These are phyloP conservation scores for Harringtonia aguacate DNA, from an alignment of 2,329 filamentous ascomycete species.

Conservation along the genomic window DNA sequence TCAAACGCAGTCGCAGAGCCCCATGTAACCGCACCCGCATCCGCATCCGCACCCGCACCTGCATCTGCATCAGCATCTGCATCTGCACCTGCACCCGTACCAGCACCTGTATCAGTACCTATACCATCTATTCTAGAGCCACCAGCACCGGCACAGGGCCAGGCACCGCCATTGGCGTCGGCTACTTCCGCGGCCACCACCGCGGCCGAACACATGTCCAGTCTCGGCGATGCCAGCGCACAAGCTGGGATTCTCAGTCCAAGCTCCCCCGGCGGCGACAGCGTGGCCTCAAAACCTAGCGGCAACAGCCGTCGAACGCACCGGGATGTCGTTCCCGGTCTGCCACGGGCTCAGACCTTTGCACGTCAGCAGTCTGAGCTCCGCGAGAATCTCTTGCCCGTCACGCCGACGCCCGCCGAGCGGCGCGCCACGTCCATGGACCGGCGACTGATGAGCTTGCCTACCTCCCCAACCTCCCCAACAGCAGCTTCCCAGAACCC, in stretches of 20 bases:
- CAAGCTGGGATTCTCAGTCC: too few relatives aligned
- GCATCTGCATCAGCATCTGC: too few relatives aligned
- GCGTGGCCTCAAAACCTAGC: not conserved
- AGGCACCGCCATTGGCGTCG: too few relatives aligned
- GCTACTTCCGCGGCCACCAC: too few relatives aligned
- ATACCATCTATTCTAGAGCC: too few relatives aligned
- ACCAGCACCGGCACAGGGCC: too few relatives aligned
- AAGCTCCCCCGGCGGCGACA: not conserved
- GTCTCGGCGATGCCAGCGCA: too few relatives aligned
- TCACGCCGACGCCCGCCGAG: conserved; percentile 52
- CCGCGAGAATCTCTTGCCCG: conserved; percentile 59
- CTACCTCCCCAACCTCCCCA: too few relatives aligned
- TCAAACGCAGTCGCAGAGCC: not conserved
- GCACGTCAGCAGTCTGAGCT: conserved; percentile 74
- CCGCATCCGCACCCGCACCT: too few relatives aligned
- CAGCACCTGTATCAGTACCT: too few relatives aligned
- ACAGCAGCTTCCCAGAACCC: conserved; percentile 22
- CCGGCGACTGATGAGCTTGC: conserved; percentile 24
- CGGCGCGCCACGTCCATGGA: conserved; percentile 62
- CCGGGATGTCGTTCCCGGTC: conserved; percentile 61
- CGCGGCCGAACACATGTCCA: too few relatives aligned
- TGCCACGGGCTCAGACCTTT: conserved; percentile 70
- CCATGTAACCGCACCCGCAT: not conserved
- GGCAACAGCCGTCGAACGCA: conserved; percentile 28
- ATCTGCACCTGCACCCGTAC: too few relatives aligned